phyloP scores from a whole-genome alignment of 2,329 filamentous ascomycete genomes.

The Lasiodiplodia gonubiensis region DNA sequence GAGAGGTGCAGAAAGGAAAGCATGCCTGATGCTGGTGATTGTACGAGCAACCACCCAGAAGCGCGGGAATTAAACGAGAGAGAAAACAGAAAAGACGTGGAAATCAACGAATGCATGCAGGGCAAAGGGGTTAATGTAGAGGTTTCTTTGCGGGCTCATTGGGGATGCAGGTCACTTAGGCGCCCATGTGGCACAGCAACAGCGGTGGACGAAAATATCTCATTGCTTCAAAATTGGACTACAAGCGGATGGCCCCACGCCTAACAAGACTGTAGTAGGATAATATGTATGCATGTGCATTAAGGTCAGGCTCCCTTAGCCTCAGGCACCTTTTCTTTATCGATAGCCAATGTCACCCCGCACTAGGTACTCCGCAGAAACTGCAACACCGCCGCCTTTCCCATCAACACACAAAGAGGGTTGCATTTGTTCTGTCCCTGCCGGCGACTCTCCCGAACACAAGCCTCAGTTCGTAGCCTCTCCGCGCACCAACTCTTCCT shows the following conservation, averaged over 20 bases:
- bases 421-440: background rate
- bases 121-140: too few relatives aligned
- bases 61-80: too few relatives aligned
- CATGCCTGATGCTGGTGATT: background rate
- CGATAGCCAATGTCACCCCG: background rate
- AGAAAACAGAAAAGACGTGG: background rate
- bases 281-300: too few relatives aligned
- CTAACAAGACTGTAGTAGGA: too few relatives aligned
- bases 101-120: too few relatives aligned
- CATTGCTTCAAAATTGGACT: too few relatives aligned
- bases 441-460: background rate
- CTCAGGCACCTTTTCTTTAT: background rate
- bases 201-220: too few relatives aligned
- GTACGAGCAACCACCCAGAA: background rate
- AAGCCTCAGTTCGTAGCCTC: background rate
- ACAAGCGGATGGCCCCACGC: too few relatives aligned
- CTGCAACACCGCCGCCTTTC: background rate
- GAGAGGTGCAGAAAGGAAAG: background rate
- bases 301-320: background rate
- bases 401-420: background rate
- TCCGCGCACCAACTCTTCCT: background rate
- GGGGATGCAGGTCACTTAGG: too few relatives aligned
- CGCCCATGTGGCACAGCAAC: too few relatives aligned
- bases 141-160: too few relatives aligned
- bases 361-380: background rate